Conservation (phyloP, 306 rosid genomes). For the Mucuna pruriens region DNA sequence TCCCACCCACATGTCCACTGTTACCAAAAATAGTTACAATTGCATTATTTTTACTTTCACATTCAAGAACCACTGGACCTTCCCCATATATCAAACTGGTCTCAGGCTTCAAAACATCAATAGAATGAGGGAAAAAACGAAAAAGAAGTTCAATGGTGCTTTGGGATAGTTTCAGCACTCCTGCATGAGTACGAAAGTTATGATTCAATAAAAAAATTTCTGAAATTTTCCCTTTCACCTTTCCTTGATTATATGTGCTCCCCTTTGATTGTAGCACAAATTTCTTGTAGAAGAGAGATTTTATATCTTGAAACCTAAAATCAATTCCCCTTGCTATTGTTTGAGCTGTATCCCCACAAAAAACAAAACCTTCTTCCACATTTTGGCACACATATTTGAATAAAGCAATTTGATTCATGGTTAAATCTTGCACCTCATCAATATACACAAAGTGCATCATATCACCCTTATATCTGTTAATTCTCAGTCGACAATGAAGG, state of each 20-base stretch:
- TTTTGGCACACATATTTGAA: slow-evolving; percentile 71
- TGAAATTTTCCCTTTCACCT: slow-evolving; percentile 53
- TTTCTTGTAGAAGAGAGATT: slow-evolving; percentile 62
- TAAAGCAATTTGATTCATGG: slow-evolving; percentile 78
- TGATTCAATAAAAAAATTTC: slow-evolving; percentile 59
- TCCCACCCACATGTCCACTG: slow-evolving; percentile 39
- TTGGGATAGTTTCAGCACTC: slow-evolving; percentile 71
- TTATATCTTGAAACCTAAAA: slow-evolving; percentile 77
- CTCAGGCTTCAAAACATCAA: slow-evolving; percentile 75
- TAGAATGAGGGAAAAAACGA: slow-evolving; percentile 68
- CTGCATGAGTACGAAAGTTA: slow-evolving; percentile 80
- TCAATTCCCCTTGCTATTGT: slow-evolving; percentile 86
- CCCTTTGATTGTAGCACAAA: slow-evolving; percentile 54
- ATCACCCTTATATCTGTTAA: slow-evolving; percentile 56
- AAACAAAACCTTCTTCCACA: slow-evolving; percentile 86
- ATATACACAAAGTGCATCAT: slow-evolving; percentile 65
- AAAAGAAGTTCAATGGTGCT: slow-evolving; percentile 70
- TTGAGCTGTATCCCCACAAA: slow-evolving; percentile 87
- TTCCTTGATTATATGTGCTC: slow-evolving; percentile 36
- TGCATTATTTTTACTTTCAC: slow-evolving; percentile 60
- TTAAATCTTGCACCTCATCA: slow-evolving; percentile 88
- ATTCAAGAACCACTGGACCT: slow-evolving; percentile 68
- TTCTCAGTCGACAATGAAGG: slow-evolving; percentile 59
- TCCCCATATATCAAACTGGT: slow-evolving; percentile 72
- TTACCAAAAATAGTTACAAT: slow-evolving; percentile 73